These are phyloP conservation scores for Prototheca wickerhamii DNA, from an alignment of 163 green algal genomes.

Conservation along the genomic window DNA sequence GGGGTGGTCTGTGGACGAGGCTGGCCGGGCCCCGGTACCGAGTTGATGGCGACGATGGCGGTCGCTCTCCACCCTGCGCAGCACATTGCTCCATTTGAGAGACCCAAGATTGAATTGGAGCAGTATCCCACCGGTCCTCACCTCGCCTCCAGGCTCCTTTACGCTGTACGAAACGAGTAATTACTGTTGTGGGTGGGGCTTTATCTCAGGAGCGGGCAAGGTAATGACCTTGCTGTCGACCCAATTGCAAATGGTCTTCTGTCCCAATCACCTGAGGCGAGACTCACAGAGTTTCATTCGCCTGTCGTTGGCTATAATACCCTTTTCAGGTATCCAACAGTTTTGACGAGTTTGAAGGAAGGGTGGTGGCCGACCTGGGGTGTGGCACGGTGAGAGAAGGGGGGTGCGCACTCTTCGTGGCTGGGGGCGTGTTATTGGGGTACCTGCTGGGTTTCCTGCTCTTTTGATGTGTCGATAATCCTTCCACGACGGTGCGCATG, in stretches of 20 bases:
- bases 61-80: slow-evolving; percentile 26
- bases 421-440: background rate
- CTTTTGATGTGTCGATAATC: background rate
- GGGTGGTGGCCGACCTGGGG: slow-evolving; percentile 77
- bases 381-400: slow-evolving; percentile 63
- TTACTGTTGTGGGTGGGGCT: no score
- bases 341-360: slow-evolving; percentile 70
- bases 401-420: no score
- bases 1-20: background rate
- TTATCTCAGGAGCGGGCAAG: no score
- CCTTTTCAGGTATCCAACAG: slow-evolving; percentile 51
- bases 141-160: slow-evolving; percentile 73
- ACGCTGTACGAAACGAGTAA: slow-evolving; percentile 56
- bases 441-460: background rate
- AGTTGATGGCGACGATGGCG: no score
- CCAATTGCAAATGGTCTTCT: no score
- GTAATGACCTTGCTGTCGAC: no score
- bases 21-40: background rate
- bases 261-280: background rate
- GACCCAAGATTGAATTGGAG: slow-evolving; percentile 79
- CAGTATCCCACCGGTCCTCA: slow-evolving; percentile 85
- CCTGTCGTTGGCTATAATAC: no score
- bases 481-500: no score
- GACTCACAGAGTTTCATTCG: no score
- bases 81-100: slow-evolving; percentile 68